Base-by-base conservation (phyloP, 805 yeast species). In the Priceomyces medius region DNA sequence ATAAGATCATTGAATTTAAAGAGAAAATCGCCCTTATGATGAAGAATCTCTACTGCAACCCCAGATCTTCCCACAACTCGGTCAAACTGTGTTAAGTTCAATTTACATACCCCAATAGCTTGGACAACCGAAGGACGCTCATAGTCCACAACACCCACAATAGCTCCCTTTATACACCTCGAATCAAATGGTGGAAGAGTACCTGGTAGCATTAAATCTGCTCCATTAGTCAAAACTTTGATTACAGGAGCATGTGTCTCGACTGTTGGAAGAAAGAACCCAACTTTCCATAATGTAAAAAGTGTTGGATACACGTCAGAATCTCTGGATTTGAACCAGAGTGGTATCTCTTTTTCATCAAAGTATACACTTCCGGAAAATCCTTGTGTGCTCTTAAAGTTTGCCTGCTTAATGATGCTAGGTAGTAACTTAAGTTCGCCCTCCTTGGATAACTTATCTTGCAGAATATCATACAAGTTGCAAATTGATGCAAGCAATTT, bases 131-230 rank as follows among this genome's bases (percentile, higher is more conserved):
- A 59, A 0, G 95, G 95, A 17, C 71, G 56, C 12, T 74, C 71
- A 20, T 72, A 66, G 46, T 79, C 77, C 0, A 83, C 88, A 19
- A 91, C 72, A 1, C 85, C 96, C 14, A 89, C 96, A 3, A 87
- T 55, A 0, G 72, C 54, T 0, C 88, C 95, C 35, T 62, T 63
- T 2, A 47, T 51, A 4, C 76, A 68, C 3, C 73, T 50, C 0
- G 48, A 33, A 36, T 83, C 86, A 51, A 85, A 81, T 2, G 83
- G 83, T 0, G 80, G 77, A 3, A 74, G 55, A 4, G 80, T 74
- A 0, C 95, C 95, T 2, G 89, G 85, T 24, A 84, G 67, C 89
- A 85, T 85, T 47, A 86, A 62, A 51, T 85, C 77, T 0, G 98
- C 97, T 9, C 97, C 97, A 43, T 78, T 79, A 23, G 72, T 64